Percentiles rank a stretch among this genome's conserved stretches.
These are phyloP conservation scores for Plasmodium inui DNA, from an alignment of 169 alveolate genomes.

Conservation along the genomic window DNA sequence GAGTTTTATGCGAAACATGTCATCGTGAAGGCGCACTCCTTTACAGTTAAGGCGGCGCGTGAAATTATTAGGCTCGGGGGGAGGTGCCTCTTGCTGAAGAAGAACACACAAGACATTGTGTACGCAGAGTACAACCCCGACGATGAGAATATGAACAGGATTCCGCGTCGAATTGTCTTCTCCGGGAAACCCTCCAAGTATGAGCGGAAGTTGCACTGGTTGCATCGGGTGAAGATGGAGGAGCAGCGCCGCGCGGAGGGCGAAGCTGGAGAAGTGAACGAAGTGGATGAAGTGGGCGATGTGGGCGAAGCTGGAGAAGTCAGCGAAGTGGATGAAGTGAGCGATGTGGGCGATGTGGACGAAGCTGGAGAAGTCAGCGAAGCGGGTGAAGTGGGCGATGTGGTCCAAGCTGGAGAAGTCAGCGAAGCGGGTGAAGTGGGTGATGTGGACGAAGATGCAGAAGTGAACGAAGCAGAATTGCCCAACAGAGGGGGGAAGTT, in stretches of 20 bases:
- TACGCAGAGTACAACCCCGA: conserved; percentile 83
- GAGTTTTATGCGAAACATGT: conserved; percentile 54
- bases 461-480: neutral
- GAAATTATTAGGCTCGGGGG: conserved; percentile 85
- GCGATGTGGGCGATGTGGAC: neutral
- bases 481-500: neutral
- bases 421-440: neutral
- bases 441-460: too few relatives aligned
- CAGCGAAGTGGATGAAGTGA: neutral
- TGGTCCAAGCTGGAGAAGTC: neutral
- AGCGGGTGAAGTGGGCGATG: neutral
- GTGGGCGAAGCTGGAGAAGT: too few relatives aligned
- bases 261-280: neutral
- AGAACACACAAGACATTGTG: conserved; percentile 83
- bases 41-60: conserved; percentile 82
- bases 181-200: conserved; percentile 83
- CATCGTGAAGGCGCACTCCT: conserved; percentile 84
- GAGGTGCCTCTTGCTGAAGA: conserved; percentile 80
- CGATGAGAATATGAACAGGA: conserved; percentile 72
- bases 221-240: conserved; percentile 4
- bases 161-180: conserved; percentile 82
- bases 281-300: neutral
- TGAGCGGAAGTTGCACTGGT: conserved; percentile 74
- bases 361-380: neutral
- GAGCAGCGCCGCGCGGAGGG: neutral